Conservation (phyloP, 441 rosid genomes). For the Metrosideros polymorpha region DNA sequence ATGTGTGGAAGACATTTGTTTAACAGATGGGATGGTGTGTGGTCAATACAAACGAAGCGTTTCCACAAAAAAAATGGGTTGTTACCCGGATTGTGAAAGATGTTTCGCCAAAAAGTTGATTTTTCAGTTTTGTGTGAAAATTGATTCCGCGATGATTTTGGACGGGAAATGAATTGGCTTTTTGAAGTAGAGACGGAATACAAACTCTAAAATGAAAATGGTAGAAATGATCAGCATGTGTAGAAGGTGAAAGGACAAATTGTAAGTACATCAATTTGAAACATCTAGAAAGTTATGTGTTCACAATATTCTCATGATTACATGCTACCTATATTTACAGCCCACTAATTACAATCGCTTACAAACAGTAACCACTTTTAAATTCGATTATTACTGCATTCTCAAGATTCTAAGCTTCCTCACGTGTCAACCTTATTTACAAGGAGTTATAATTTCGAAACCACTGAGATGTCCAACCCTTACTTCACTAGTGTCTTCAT, state of each 20-base stretch:
- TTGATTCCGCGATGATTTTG: not conserved
- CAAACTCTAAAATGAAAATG: not conserved
- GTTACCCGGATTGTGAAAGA: not conserved
- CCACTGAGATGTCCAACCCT: not conserved
- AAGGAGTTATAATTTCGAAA: not conserved
- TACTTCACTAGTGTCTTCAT: too few relatives aligned
- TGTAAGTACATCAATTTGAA: not conserved
- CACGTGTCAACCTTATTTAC: not conserved
- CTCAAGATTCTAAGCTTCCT: not conserved
- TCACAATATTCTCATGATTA: not conserved
- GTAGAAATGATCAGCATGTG: not conserved
- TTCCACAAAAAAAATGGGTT: rapidly evolving
- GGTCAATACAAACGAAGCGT: not conserved
- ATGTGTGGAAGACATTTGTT: not conserved
- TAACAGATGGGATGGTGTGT: not conserved
- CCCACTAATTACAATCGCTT: not conserved
- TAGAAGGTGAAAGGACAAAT: not conserved
- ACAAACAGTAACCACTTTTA: not conserved
- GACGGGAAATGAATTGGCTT: not conserved
- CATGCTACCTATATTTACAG: not conserved
- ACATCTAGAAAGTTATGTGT: not conserved
- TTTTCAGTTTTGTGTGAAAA: not conserved
- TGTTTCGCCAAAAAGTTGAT: not conserved
- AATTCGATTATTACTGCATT: not conserved
- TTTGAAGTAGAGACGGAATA: not conserved